A percentile compares a stretch with the other conserved stretches of the same genome.
These are phyloP conservation scores for Tothia fuscella DNA, from an alignment of 2,329 filamentous ascomycete species.

Conservation along the genomic window DNA sequence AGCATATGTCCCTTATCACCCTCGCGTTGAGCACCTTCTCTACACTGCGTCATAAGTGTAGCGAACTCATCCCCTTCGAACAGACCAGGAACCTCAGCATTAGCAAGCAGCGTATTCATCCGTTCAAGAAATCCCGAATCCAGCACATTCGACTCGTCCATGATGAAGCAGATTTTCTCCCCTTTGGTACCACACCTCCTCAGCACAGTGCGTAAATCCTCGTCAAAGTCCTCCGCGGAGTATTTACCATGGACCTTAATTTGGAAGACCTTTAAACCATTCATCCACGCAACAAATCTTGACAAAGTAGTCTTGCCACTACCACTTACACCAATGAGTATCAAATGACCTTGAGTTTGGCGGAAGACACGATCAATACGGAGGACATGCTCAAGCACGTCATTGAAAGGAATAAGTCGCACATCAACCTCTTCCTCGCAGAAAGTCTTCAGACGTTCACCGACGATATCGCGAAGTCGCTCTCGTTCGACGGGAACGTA, in stretches of 20 bases:
- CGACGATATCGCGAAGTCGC: slow-evolving; percentile 91
- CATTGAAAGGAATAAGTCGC: slow-evolving; percentile 96
- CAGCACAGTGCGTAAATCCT: slow-evolving; percentile 87
- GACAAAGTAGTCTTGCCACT: slow-evolving; percentile 98
- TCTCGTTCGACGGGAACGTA: slow-evolving; percentile 95
- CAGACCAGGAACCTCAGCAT: slow-evolving; percentile 96
- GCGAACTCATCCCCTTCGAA: slow-evolving; percentile 99
- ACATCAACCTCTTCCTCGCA: slow-evolving; percentile 99
- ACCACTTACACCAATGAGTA: slow-evolving; percentile 95
- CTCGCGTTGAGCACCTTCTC: slow-evolving; percentile 93
- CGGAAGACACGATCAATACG: slow-evolving; percentile 98
- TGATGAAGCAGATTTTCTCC: slow-evolving; percentile 99
- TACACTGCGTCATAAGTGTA: slow-evolving; percentile 97
- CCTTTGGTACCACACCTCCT: slow-evolving; percentile 92
- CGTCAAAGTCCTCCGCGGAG: slow-evolving; percentile 95
- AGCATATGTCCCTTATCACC: slow-evolving; percentile 85
- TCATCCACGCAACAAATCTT: slow-evolving; percentile 99
- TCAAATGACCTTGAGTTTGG: slow-evolving; percentile 94
- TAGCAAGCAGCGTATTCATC: slow-evolving; percentile 97
- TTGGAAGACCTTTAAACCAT: slow-evolving; percentile 95
- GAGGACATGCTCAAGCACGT: slow-evolving; percentile 93
- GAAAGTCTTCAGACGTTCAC: slow-evolving; percentile 92
- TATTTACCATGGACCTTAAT: slow-evolving; percentile 99
- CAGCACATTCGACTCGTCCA: slow-evolving; percentile 97
- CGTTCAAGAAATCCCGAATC: slow-evolving; percentile 97